A percentile compares a stretch with the other conserved stretches of the same genome.
phyloP scores from a whole-genome alignment of 2,329 filamentous ascomycete species.

The Penicillium sclerotiorum region DNA sequence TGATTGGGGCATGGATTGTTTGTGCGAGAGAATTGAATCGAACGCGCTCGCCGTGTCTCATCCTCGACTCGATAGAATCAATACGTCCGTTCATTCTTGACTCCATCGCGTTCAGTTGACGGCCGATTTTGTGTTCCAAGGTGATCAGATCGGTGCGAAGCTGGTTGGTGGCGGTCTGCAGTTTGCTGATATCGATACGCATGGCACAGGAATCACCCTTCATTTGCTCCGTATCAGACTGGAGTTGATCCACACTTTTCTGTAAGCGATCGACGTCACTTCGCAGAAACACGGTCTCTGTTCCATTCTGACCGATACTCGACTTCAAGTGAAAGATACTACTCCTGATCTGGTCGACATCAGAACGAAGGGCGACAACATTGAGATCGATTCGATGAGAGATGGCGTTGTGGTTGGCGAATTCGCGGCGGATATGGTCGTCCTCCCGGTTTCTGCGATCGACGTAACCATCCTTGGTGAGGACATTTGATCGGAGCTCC shows the following conservation, averaged over 20 bases:
- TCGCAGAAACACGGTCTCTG: slow-evolving; percentile 39
- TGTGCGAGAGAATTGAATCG: slow-evolving; percentile 45
- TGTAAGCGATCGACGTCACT: slow-evolving; percentile 41
- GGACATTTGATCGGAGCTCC: slow-evolving; percentile 40
- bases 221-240: slow-evolving; percentile 37
- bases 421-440: slow-evolving; percentile 42
- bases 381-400: slow-evolving; percentile 40
- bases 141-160: slow-evolving; percentile 40
- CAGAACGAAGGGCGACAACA: slow-evolving; percentile 37
- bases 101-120: slow-evolving; percentile 31
- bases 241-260: slow-evolving; percentile 41
- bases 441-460: slow-evolving; percentile 45
- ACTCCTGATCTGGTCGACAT: slow-evolving; percentile 40
- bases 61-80: slow-evolving; percentile 33
- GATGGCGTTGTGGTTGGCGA: slow-evolving; percentile 38
- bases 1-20: slow-evolving; percentile 42
- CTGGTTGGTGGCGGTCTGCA: slow-evolving; percentile 39
- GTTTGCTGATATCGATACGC: slow-evolving; percentile 40
- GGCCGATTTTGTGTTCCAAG: slow-evolving; percentile 37
- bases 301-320: slow-evolving; percentile 34
- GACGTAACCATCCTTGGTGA: slow-evolving; percentile 44
- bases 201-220: slow-evolving; percentile 37
- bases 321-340: slow-evolving; percentile 40
- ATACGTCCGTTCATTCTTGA: slow-evolving; percentile 19
- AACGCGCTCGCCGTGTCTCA: slow-evolving; percentile 40